Evolutionary conservation across 176 grass and related monocot species (phyloP), one percentile per base, ranked within the genome.

Genomic region (Canna indica): DNA sequence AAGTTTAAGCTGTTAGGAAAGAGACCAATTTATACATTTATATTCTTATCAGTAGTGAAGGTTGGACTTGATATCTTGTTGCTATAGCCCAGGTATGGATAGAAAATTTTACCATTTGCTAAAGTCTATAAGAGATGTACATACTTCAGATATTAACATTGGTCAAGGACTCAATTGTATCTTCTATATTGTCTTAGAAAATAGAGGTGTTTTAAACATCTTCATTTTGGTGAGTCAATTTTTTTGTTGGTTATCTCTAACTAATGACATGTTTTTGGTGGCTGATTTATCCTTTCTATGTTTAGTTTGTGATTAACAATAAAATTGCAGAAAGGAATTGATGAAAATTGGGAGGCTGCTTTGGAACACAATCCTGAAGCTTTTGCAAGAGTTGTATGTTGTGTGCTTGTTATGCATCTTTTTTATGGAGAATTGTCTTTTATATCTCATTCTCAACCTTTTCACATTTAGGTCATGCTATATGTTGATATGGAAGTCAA

Each of bases 401-500:
- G 52, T 73, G 58, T 76, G 52, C 52, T 68, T 59, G 64, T 7
- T 70, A 38, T 79, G 20, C 27, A 64, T 60, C 48, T 83, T 29
- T 61, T 75, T 29, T 60, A 45, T 30, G 13, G 41, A 48, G 5
- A 42, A 69, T 68, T n/a, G 57, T 39, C 34, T 25, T 80, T 64
- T 18, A 33, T 67, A 0, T 26, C 65, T 73, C 74, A 76, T 70
- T 47, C 64, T 72, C n/a, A 41, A 50, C 8, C 36, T 36, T 82
- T 54, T 44, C 38, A 14, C 70, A 71, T 71, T 36, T 47, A 97
- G 93, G 86, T 97, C 79, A 97, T 97, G 93, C 57, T 97, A 57
- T 97, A 97, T 72, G 93, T 97, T 34, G 93, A 97, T 81, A 97
- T 97, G 93, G 93, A 97, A 83, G 93, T 97, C 75, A 97, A 97